Base-by-base conservation (phyloP, 2,329 filamentous ascomycete species). In the Fonsecaea multimorphosa region DNA sequence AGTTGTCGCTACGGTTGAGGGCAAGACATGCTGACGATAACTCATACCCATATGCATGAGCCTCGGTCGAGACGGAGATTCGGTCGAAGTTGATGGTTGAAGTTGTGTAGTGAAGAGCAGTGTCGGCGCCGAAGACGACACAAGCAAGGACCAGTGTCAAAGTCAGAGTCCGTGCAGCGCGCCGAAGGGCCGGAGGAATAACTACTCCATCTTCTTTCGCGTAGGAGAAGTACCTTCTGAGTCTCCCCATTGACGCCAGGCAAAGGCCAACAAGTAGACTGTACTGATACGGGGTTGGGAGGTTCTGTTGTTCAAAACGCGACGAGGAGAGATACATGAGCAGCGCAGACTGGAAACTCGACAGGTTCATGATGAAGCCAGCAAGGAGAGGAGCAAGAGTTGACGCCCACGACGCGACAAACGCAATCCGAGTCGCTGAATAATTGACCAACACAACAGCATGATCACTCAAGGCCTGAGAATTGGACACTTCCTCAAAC, bases 251-350 rank as follows among this genome's bases (percentile, higher is more conserved):
- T 31, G 69, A 71, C 22, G 69, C 69, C 36, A 70, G n/a, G 38
- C 66, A 67, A 31, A 71, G 64, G 14, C 69, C 69, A 9, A 72
- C 63, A 3, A 72, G 64, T 19, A 72, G 62, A 32, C 65, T 70
- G 59, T 70, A 66, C 46, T 72, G 70, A 53, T 71, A 72, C 2
- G 70, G 70, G 6, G 70, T 71, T 12, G 70, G 69, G 5, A 72
- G 60, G 24, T 64, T 58, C 19, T 61, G 63, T 31, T 71, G 63
- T 4, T 67, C 55, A 7, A 40, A 27, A 12, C 57, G 49, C 9
- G 49, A 63, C 24, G 64, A 66, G 32, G 66, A 63, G 9, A 58
- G 61, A 46, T 61, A 67, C 65, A 67, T 70, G 27, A 55, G 49
- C 11, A 63, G 61, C 32, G 62, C 64, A 38, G 31, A 58, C 31